These are phyloP conservation scores for Sphagnum fallax DNA, from an alignment of 228 moss, liverwort and hornwort species.

Conservation along the genomic window DNA sequence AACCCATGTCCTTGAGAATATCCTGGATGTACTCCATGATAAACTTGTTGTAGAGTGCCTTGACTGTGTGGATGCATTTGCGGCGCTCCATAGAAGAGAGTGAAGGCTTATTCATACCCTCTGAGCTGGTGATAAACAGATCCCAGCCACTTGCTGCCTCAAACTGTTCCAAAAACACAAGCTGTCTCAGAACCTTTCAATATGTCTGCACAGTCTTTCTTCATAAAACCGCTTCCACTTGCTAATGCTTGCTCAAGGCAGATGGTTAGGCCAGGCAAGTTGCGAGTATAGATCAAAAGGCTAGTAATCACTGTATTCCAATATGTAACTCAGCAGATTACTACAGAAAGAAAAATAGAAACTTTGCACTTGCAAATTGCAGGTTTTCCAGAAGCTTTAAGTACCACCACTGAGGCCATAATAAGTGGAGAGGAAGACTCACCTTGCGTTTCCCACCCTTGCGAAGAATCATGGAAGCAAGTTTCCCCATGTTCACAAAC, in stretches of 20 bases:
- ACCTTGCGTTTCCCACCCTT: constrained; percentile 10
- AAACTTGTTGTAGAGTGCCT: constrained; percentile 9
- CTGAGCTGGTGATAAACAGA: constrained; percentile 1
- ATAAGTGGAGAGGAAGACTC: neutral
- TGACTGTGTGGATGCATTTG: constrained; percentile 3
- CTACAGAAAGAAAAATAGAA: too few relatives aligned
- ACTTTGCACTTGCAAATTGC: too few relatives aligned
- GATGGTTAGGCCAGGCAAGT: too few relatives aligned
- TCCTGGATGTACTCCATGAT: constrained; percentile 7
- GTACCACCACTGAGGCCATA: too few relatives aligned
- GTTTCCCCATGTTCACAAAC: constrained; percentile 7
- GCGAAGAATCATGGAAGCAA: constrained; percentile 8
- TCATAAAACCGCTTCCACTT: too few relatives aligned
- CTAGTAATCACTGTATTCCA: too few relatives aligned
- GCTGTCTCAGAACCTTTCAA: too few relatives aligned
- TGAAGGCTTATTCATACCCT: constrained; percentile 7
- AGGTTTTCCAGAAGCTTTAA: too few relatives aligned
- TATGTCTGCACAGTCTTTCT: too few relatives aligned
- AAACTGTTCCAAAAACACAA: neutral
- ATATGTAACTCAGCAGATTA: neutral
- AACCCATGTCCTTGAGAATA: constrained; percentile 3
- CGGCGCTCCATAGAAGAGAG: constrained; percentile 1
- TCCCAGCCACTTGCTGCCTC: constrained; percentile 7
- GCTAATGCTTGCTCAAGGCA: too few relatives aligned
- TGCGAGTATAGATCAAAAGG: too few relatives aligned